Base-by-base conservation (phyloP, 2,329 filamentous ascomycete species). In the Phaeoacremonium minimum region DNA sequence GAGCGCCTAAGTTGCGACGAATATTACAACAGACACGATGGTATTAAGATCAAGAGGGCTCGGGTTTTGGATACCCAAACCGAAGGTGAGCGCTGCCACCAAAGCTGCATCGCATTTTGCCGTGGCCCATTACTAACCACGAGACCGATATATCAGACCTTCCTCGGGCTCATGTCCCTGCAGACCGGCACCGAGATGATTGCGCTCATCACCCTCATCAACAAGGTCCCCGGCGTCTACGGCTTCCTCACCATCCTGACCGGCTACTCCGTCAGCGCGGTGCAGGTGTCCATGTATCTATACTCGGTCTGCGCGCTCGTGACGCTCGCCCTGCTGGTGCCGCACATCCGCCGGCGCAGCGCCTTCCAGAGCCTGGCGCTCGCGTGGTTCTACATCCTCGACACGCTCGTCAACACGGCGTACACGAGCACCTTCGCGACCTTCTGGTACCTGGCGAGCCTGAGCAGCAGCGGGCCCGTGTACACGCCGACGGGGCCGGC, bases 191-290 rank as follows among this genome's bases (percentile, higher is more conserved):
- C 87, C 32, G 87, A 93, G 50, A 75, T 96, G 52, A 88, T 95
- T 52, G 82, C 85, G 5, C 73, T 93, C 43, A 81, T 85, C 9
- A 77, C 95, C 46, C 73, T 94, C 37, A 83, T 96, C 66, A 96
- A 96, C 73, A 95, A 95, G 63, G 78, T 90, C 48, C 91, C 87
- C 33, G 90, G 89, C 40, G 72, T 95, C 48, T 96, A 95, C 63
- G 90, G 90, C 46, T 73, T 96, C 30, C 82, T 96, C 48, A 89
- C 90, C 41, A 77, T 95, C 48, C 71, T 95, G 46, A 95, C 90
- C 16, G 91, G 91, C 56, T 89, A 87, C 61, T 72, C 83, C 49
- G 79, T 95, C 44, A 90, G 87, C 36, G 73, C 81, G 18, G 75
- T 93, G 16, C 91, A 96, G 62, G 75, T 95, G 39, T 86, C 85